Conservation (phyloP, 2,329 filamentous ascomycete genomes). For the Sporothrix brunneoviolacea region DNA sequence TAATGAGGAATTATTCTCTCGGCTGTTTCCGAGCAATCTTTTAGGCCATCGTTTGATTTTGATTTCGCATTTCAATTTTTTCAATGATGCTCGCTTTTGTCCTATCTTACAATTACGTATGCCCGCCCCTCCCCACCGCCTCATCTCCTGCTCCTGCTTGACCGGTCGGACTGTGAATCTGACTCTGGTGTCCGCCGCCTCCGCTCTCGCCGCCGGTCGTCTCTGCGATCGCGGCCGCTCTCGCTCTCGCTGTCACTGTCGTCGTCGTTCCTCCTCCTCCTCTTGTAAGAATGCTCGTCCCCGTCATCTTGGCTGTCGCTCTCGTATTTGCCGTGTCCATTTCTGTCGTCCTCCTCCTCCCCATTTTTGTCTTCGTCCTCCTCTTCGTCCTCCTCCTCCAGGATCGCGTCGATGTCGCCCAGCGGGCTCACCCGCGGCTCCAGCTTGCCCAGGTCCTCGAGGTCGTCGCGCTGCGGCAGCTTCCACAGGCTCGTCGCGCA, state of each 20-base stretch:
- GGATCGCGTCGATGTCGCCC: constrained; percentile 67
- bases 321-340: not conserved
- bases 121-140: too few relatives aligned
- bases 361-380: constrained; percentile 20
- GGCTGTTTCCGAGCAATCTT: too few relatives aligned
- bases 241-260: not conserved
- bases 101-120: too few relatives aligned
- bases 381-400: constrained; percentile 53
- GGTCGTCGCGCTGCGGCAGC: constrained; percentile 69
- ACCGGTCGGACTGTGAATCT: not conserved
- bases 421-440: constrained; percentile 80
- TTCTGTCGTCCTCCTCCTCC: not conserved
- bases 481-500: constrained; percentile 92
- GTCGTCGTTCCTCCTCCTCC: not conserved
- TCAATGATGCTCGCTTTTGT: too few relatives aligned
- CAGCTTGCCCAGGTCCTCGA: constrained; percentile 84
- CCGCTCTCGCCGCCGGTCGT: not conserved
- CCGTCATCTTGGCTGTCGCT: not conserved
- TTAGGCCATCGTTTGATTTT: too few relatives aligned
- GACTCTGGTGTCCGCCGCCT: not conserved
- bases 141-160: not conserved
- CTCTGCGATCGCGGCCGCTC: not conserved
- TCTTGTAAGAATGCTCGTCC: not conserved
- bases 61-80: too few relatives aligned
- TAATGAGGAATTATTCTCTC: too few relatives aligned